These are phyloP conservation scores for Thielaviopsis populi DNA, from an alignment of 2,329 filamentous ascomycete genomes.

Conservation along the genomic window DNA sequence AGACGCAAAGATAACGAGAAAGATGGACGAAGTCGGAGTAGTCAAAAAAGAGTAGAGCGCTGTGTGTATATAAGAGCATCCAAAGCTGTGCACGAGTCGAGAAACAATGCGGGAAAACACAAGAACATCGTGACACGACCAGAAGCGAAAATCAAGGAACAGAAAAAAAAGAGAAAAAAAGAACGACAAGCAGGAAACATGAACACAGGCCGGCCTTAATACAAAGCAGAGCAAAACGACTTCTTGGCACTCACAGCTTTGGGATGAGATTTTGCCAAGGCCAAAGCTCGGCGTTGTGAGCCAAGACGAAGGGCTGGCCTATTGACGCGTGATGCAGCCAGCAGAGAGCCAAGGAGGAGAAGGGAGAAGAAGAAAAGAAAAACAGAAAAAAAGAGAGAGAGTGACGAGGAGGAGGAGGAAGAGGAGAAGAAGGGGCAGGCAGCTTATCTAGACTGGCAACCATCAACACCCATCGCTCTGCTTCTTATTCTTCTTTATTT, in stretches of 20 bases:
- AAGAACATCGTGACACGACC: neutral
- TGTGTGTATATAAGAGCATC: neutral
- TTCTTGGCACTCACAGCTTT: conserved; percentile 14
- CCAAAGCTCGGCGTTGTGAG: conserved; percentile 16
- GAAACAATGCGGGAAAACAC: neutral
- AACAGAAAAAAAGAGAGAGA: neutral
- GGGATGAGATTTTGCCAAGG: conserved; percentile 16
- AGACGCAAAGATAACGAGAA: neutral
- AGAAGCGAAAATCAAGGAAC: neutral
- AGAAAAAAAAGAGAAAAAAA: neutral
- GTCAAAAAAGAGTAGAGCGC: neutral
- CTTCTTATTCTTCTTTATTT: neutral
- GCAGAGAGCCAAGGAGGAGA: conserved; percentile 10
- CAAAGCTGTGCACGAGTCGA: neutral
- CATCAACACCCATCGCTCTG: too few relatives aligned
- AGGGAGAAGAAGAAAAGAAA: neutral
- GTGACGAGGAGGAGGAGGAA: neutral
- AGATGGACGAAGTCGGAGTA: neutral
- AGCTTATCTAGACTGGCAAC: too few relatives aligned
- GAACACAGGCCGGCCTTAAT: neutral
- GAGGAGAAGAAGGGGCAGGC: too few relatives aligned
- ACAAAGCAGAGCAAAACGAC: neutral
- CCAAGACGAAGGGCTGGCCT: conserved; percentile 13
- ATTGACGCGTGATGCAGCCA: conserved; percentile 13
- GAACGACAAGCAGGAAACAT: neutral